Base-by-base conservation (phyloP, 768 basidiomycete species). In the Brasilioporus rufonigricans region DNA sequence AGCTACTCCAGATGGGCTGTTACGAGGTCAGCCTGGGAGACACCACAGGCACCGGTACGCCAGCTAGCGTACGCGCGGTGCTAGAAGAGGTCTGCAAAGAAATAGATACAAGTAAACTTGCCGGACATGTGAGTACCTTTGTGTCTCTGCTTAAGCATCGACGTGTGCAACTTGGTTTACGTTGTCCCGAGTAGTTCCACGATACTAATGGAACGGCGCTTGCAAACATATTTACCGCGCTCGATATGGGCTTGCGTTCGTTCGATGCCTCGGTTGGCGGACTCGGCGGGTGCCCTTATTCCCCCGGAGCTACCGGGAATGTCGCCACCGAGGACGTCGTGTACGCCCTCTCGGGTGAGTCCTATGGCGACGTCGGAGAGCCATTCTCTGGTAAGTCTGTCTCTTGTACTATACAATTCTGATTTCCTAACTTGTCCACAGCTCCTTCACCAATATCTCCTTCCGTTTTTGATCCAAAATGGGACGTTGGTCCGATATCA, bases 271-370 rank as follows among this genome's bases (percentile, higher is more conserved):
- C 89, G 1, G 84, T 97, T 18, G 93, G 87, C 18, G 94, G 95
- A 0, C 83, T 98, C 1, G 95, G 96, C 4, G 93, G 95, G 18
- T 98, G 96, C 65, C 95, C 95, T 3, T 98, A 92, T 71, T 93
- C 95, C 1, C 96, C 95, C 2, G 94, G 94, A 6, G 94, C 95
- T 14, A 94, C 93, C 0, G 95, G 96, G 16, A 97, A 97, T 61
- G 91, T 97, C 18, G 87, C 93, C 0, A 98, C 96, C 0, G 95
- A 98, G 62, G 91, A 96, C 61, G 83, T 96, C 1, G 76, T 96
- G 10, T 93, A 97, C 58, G 88, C 90, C 0, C 78, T 98, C 9
- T 58, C 80, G 77, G 61, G 84, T 73, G 48, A 86, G 85, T 11
- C 77, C 83, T 67, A 79, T 75, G 5, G 83, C 83, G 5, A 74